A percentile compares a stretch with the other conserved stretches of the same genome.
Evolutionary conservation across 441 rosid genomes (phyloP).

Genomic region (Croton setiger): DNA sequence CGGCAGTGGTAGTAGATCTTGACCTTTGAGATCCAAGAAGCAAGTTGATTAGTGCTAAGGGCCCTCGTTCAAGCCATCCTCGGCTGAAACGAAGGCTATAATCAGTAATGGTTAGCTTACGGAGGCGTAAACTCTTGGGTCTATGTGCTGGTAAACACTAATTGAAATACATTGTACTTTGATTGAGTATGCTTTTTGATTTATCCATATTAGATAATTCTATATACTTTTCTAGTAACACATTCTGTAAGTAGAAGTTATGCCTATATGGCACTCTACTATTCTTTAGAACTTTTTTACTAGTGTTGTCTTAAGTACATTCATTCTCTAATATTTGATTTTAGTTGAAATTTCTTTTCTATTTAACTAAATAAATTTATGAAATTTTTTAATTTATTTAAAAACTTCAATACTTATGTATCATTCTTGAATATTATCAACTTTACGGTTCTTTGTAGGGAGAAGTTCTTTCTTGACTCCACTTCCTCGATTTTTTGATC

Average conservation of each 20-base stretch:
- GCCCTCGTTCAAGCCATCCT: conserved; percentile 14
- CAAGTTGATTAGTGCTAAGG: conserved; percentile 22
- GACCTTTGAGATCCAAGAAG: conserved; percentile 23
- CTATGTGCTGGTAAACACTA: conserved; percentile 72
- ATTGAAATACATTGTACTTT: conserved; percentile 19
- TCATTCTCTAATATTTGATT: not conserved
- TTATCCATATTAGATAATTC: not conserved
- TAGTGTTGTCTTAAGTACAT: not conserved
- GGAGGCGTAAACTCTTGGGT: conserved; percentile 91
- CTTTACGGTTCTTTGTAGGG: conserved; percentile 36
- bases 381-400: not conserved
- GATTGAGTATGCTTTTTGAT: conserved; percentile 2
- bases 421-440: conserved; percentile 14
- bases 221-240: not conserved
- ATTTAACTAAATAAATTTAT: not conserved
- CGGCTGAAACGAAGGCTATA: conserved; percentile 20
- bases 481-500: conserved; percentile 44
- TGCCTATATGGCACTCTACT: not conserved
- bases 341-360: not conserved
- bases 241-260: not conserved
- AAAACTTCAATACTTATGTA: not conserved
- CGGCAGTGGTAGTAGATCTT: conserved; percentile 9
- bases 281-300: not conserved
- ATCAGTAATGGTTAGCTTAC: conserved; percentile 80
- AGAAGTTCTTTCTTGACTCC: conserved; percentile 55